These are phyloP conservation scores for Pleurotus eryngii DNA, from an alignment of 768 basidiomycete species.

Conservation along the genomic window DNA sequence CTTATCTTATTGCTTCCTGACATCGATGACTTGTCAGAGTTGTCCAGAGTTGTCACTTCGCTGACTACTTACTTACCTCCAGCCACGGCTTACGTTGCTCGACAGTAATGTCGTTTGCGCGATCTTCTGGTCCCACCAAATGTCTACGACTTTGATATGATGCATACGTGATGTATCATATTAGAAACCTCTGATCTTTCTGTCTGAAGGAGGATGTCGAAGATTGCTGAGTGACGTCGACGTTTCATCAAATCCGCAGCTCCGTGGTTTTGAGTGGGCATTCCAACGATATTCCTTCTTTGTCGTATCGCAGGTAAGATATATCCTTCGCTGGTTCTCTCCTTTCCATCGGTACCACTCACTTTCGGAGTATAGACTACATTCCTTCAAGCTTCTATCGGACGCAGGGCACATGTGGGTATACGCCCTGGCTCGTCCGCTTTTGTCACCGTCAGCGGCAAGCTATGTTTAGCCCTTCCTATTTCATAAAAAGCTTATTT, in stretches of 20 bases:
- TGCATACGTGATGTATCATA: not conserved
- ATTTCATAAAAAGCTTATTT: conserved; percentile 1
- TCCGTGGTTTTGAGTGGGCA: too few relatives aligned
- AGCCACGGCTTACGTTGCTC: not conserved
- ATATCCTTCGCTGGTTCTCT: too few relatives aligned
- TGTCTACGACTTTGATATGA: not conserved
- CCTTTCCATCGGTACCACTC: too few relatives aligned
- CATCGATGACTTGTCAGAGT: not conserved
- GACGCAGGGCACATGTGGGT: not conserved
- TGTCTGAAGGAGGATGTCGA: too few relatives aligned
- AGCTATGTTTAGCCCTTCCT: conserved; percentile 3
- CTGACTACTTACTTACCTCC: not conserved
- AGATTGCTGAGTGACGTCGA: too few relatives aligned
- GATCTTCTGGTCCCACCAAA: not conserved
- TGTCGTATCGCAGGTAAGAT: too few relatives aligned
- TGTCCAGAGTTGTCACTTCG: not conserved
- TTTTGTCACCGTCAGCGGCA: not conserved
- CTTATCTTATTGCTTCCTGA: conserved; percentile 1
- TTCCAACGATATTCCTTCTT: too few relatives aligned
- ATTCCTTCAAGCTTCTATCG: not conserved
- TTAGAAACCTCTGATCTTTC: conserved; percentile 1
- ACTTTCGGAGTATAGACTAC: too few relatives aligned
- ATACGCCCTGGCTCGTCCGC: not conserved
- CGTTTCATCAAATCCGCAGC: too few relatives aligned
- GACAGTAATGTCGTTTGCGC: not conserved